phyloP scores from a whole-genome alignment of 768 basidiomycete species.

The Leccinum barrowsii region DNA sequence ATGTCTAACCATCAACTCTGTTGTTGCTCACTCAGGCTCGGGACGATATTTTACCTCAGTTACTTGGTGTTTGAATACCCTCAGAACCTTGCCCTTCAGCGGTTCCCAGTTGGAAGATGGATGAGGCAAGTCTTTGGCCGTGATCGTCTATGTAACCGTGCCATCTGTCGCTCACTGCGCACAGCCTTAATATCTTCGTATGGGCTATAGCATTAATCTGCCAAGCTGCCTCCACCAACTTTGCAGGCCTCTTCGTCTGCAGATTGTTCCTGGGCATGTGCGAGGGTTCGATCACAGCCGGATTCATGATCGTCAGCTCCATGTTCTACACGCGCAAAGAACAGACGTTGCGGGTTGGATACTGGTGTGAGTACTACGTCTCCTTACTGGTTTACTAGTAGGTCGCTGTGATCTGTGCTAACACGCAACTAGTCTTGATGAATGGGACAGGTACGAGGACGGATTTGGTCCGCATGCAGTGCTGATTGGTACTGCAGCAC shows the following conservation, averaged over 20 bases:
- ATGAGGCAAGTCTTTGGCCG: constrained; percentile 52
- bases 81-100: constrained; percentile 68
- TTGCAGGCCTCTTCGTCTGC: constrained; percentile 59
- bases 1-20: background rate
- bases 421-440: constrained; percentile 55
- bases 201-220: constrained; percentile 61
- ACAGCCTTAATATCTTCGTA: constrained; percentile 62
- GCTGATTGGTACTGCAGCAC: constrained; percentile 41
- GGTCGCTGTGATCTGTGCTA: background rate
- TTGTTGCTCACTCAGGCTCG: constrained; percentile 46
- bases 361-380: constrained; percentile 61
- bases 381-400: background rate
- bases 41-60: constrained; percentile 71
- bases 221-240: constrained; percentile 72
- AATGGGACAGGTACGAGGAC: constrained; percentile 55
- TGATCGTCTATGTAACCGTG: background rate
- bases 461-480: background rate
- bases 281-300: constrained; percentile 70
- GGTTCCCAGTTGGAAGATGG: constrained; percentile 77
- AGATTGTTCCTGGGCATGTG: constrained; percentile 69
- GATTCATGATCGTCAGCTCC: constrained; percentile 71
- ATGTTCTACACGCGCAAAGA: constrained; percentile 79
- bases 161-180: background rate
- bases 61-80: constrained; percentile 73
- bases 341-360: constrained; percentile 66